Evolutionary conservation across 202 grass and related monocot species (phyloP), one percentile per base, ranked within the genome.

Genomic region (Carex arenaria): DNA sequence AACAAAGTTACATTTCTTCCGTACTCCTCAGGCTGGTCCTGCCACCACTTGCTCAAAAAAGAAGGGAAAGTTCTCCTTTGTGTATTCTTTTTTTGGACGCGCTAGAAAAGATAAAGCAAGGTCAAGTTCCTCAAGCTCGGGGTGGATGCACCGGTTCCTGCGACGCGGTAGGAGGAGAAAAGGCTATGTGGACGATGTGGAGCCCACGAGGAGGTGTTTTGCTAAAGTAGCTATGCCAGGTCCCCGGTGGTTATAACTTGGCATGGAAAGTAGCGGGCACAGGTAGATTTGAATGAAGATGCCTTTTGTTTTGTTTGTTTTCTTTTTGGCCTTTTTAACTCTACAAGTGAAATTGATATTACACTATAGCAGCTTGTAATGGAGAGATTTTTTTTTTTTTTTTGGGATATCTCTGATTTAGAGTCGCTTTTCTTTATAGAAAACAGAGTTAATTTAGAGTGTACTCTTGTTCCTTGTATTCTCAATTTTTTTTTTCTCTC

Each of bases 1-100:
- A 42, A 84, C 80, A 23, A 78, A 40, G 36, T 87, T 91, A 45
- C 89, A 90, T 84, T 93, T 97, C 86, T 92, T 92, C 84, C 82
- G 79, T 62, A 95, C 90, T 61, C 93, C 93, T 54, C 93, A 92
- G 88, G 83, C 87, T 3, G 82, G 84, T 2, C 92, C 92, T 4
- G 3, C 64, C 80, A 64, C 85, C 3, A 19, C 45, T 8, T 60
- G 54, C 36, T 54, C 23, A 2, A 75, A 49, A 49, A 49, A 49
- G 10, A 38, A 43, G 32, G 1, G 31, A 4, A 72, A 36, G 32
- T 60, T 75, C 47, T 78, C 71, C 19, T 52, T 81, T 43, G 17
- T 77, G 1, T 78, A 43, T 49, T 54, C n/a, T 36, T 47, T 81
- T 5, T 87, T 73, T 30, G 40, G 80, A 10, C 60, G n/a, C 56